These are phyloP conservation scores for Phaseolus lunatus DNA, from an alignment of 306 rosid species.

Conservation along the genomic window DNA sequence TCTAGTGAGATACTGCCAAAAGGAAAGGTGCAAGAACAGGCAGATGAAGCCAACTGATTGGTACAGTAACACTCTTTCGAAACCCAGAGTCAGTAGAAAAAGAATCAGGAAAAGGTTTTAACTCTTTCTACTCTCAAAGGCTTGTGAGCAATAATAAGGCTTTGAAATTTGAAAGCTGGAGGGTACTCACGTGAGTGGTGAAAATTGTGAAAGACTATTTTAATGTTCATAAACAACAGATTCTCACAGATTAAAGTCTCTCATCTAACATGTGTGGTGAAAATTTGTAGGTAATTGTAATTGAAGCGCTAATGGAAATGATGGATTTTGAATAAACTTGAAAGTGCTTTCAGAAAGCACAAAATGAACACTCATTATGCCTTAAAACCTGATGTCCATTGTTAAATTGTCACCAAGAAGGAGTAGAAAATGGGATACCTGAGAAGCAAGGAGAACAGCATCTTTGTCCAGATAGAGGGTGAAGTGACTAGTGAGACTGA, in stretches of 20 bases:
- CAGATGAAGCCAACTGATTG: constrained; percentile 30
- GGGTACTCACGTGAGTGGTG: background rate
- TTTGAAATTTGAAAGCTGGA: background rate
- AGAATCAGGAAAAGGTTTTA: background rate
- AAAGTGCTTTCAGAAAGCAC: constrained; percentile 8
- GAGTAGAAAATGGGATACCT: constrained; percentile 51
- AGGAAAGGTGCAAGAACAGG: constrained; percentile 13
- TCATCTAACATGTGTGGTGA: background rate
- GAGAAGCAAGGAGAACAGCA: constrained; percentile 86
- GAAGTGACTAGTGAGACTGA: constrained; percentile 79
- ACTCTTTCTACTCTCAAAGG: background rate
- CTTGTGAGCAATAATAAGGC: constrained; percentile 2
- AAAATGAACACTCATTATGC: background rate
- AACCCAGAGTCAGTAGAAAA: background rate
- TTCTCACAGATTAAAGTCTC: constrained; percentile 13
- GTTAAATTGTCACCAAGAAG: background rate
- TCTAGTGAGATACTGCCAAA: constrained; percentile 7
- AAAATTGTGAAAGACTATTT: background rate
- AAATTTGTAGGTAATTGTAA: background rate
- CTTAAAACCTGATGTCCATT: background rate
- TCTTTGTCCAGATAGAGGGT: constrained; percentile 74
- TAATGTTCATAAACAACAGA: background rate
- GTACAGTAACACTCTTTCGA: background rate
- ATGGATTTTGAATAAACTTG: background rate
- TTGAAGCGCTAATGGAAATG: background rate